A percentile compares a stretch with the other conserved stretches of the same genome.
These are phyloP conservation scores for Coniochaeta pulveracea DNA, from an alignment of 2,329 filamentous ascomycete genomes.

Conservation along the genomic window DNA sequence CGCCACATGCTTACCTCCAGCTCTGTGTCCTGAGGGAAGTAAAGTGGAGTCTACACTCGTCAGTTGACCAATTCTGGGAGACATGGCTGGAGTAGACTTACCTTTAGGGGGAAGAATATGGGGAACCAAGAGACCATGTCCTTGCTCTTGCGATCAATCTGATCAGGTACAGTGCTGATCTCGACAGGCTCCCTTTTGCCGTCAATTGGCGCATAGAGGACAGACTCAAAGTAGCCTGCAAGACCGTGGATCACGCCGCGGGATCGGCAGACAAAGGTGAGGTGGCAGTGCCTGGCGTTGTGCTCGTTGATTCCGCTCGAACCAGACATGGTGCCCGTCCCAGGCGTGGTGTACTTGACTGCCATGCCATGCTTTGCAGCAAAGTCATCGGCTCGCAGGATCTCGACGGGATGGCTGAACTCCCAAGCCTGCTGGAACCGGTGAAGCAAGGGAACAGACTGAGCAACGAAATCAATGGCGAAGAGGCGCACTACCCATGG, in stretches of 20 bases:
- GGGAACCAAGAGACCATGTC: slow-evolving; percentile 99
- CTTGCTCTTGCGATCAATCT: slow-evolving; percentile 83
- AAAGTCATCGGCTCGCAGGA: slow-evolving; percentile 19
- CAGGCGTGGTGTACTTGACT: slow-evolving; percentile 47
- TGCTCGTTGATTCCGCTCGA: slow-evolving; percentile 81
- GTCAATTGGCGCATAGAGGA: slow-evolving; percentile 59
- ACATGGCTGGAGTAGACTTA: no score
- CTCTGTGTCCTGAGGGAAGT: slow-evolving; percentile 74
- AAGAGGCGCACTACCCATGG: slow-evolving; percentile 93
- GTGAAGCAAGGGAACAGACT: slow-evolving; percentile 42
- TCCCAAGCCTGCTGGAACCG: slow-evolving; percentile 72
- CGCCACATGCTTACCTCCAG: slow-evolving; percentile 91
- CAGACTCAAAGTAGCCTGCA: slow-evolving; percentile 91
- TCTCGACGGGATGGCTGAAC: slow-evolving; percentile 64
- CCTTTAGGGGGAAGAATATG: slow-evolving; percentile 94
- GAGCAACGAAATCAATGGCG: slow-evolving; percentile 75
- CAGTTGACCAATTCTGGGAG: slow-evolving; percentile 7
- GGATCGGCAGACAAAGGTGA: slow-evolving; percentile 67
- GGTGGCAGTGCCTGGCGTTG: slow-evolving; percentile 69
- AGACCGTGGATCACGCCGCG: slow-evolving; percentile 83
- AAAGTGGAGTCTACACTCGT: slow-evolving; percentile 60
- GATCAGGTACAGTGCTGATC: slow-evolving; percentile 84
- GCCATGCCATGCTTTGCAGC: slow-evolving; percentile 39
- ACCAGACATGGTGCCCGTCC: slow-evolving; percentile 62
- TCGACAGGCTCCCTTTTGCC: slow-evolving; percentile 51